Evolutionary conservation across 1,284 basidiomycete genomes (phyloP), one percentile per base, ranked within the genome.

Genomic region (Trichosporon asahii): DNA sequence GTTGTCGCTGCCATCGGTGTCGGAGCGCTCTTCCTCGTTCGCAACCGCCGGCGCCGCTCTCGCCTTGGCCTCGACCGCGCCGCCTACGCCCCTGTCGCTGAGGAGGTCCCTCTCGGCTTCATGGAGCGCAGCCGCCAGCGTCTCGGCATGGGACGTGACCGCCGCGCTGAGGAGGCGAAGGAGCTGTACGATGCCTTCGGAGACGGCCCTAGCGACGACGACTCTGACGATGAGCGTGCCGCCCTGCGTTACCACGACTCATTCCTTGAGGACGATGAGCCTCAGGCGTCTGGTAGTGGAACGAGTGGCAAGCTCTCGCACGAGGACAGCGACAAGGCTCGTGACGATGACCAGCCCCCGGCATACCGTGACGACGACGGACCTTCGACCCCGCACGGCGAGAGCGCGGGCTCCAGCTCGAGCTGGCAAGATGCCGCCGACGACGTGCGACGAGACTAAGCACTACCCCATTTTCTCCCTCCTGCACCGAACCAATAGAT

Each of bases 181-280:
- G 94, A 95, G 80, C 79, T 95, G 68, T 95, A 95, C 77, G 94
- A 95, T 82, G 93, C 94, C 15, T 95, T 95, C 83, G 93, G 93
- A 23, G 92, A 94, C 76, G 82, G 80, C 27, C 80, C 80, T 18
- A 78, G 77, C 49, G 80, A 82, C 66, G 76, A 76, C 1, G 78
- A 79, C 14, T 79, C 79, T 5, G 76, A 74, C 11, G 75, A 75
- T 55, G 78, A 78, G 66, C 64, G 69, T 12, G 76, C 76, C 2
- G 78, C 76, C 8, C 73, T 84, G 65, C 71, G 77, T 60, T 84
- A 84, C 69, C 83, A 84, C 69, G 83, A 84, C 72, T 77, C 78
- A 63, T 84, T 83, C 75, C 72, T 84, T 31, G 81, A 78, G 23
- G 82, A 84, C 69, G 80, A 79, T 18, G 79, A 77, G 23, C 55